These are phyloP conservation scores for Aspergillus neotritici DNA, from an alignment of 2,329 filamentous ascomycete genomes.

Conservation along the genomic window DNA sequence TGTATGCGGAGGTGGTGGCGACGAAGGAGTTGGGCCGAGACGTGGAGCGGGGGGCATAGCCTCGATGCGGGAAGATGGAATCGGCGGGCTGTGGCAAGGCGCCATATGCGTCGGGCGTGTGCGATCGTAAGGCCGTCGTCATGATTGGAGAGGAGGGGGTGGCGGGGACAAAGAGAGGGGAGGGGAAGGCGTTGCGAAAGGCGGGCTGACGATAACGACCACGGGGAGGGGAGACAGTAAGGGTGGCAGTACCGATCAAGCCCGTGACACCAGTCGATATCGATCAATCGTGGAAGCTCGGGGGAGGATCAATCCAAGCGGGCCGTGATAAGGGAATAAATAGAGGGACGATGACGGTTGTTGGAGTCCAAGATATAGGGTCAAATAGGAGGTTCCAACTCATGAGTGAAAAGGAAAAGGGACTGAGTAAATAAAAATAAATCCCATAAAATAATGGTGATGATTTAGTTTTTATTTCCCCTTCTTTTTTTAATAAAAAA, in stretches of 20 bases:
- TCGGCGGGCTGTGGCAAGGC: slow-evolving; percentile 26
- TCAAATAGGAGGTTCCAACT: slow-evolving; percentile 1
- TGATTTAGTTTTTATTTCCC: too few relatives aligned
- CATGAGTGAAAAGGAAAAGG: slow-evolving; percentile 1
- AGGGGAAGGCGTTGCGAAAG: background rate
- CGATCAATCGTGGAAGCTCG: background rate
- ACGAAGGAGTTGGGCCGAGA: slow-evolving; percentile 40
- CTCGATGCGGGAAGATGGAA: slow-evolving; percentile 25
- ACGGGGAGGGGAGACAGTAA: slow-evolving; percentile 4
- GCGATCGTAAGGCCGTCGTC: slow-evolving; percentile 34
- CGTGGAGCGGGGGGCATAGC: slow-evolving; percentile 27
- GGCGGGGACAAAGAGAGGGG: slow-evolving; percentile 15
- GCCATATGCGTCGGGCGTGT: slow-evolving; percentile 35
- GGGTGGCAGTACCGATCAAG: slow-evolving; percentile 13
- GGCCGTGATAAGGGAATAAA: slow-evolving; percentile 9
- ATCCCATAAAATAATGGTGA: background rate
- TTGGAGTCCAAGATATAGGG: slow-evolving; percentile 4
- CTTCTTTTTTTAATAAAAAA: background rate
- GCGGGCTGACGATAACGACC: too few relatives aligned
- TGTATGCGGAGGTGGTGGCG: slow-evolving; percentile 32
- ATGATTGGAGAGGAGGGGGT: slow-evolving; percentile 23
- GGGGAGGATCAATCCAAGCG: slow-evolving; percentile 1
- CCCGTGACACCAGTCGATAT: slow-evolving; percentile 10
- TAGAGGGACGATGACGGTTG: slow-evolving; percentile 5
- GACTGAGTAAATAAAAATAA: slow-evolving; percentile 5